Evolutionary conservation across 2,329 filamentous ascomycete species (phyloP), one percentile per base, ranked within the genome.

Genomic region (Phoma sp.): DNA sequence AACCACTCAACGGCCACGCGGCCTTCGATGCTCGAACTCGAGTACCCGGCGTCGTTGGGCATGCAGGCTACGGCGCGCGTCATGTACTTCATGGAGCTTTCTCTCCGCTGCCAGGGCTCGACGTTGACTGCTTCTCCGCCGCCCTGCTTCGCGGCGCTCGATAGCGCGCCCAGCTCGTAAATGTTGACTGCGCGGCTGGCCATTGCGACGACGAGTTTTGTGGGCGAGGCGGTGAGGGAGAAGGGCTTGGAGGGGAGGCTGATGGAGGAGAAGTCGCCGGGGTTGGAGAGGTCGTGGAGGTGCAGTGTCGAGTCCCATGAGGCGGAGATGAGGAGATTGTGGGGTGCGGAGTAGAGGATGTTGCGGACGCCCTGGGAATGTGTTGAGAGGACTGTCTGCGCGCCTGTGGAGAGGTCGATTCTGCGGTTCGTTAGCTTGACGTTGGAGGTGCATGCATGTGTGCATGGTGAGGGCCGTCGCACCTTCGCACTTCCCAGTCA

Each of bases 1-100:
- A 99, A 98, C 91, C 93, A 98, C 76, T 99, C 95, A 1, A 99
- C 95, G 0, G 93, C 94, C 2, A 99, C 92, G 66, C 95, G 88
- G 4, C 95, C 95, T 74, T 99, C 95, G 68, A 99, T 99, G 68
- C 88, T 93, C 55, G 87, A 91, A 1, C 90, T 94, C 9, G 94
- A 93, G 74, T 98, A 99, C 5, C 95, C 95, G 10, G 89, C 90
- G 64, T 97, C 95, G 68, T 95, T 93, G 13, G 95, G 94, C 95
- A 99, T 98, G 76, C 94, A 96, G 15, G 92, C 88, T 0, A 98
- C 90, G 17, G 91, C 91, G 56, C 95, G 86, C 1, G 94, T 98
- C 82, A 97, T 92, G 78, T 96, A 99, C 75, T 97, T 96, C 71
- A 99, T 84, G 24, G 90, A 96, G 47, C 91, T 96, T 76, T 99